Conservation (phyloP, 306 rosid species). For the Cucurbita maxima region DNA sequence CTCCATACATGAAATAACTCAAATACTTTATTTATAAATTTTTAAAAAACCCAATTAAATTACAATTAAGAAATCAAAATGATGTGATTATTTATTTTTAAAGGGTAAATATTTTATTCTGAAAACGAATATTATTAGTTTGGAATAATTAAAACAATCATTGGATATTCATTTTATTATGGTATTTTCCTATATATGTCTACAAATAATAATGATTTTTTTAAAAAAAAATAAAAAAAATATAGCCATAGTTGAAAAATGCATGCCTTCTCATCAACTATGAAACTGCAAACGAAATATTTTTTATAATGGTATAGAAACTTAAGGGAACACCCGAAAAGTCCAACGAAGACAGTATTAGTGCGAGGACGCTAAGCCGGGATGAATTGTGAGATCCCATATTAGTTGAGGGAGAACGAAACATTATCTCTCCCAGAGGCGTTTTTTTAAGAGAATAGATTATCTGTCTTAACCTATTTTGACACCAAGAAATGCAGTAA, state of each 20-base stretch:
- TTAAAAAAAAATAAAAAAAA: too few species aligned
- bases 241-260: background rate
- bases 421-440: too few species aligned
- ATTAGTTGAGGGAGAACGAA: rapidly evolving
- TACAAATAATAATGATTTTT: background rate
- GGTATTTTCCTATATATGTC: background rate
- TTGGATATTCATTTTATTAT: background rate
- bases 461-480: too few species aligned
- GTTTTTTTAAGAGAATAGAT: too few species aligned
- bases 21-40: background rate
- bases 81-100: background rate
- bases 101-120: background rate
- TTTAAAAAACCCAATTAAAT: background rate
- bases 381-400: too few species aligned
- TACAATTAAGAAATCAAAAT: background rate
- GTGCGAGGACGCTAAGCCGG: too few species aligned
- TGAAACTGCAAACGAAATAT: too few species aligned
- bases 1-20: background rate
- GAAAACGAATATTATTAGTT: background rate
- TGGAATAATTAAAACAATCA: background rate
- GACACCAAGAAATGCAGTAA: too few species aligned
- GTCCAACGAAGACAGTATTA: too few species aligned
- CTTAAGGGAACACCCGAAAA: too few species aligned
- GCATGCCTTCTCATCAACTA: too few species aligned
- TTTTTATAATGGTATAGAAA: too few species aligned